Percentiles rank a stretch among this genome's conserved stretches.
Evolutionary conservation across 257 asterid genomes (phyloP).

Genomic region (Avicennia marina): DNA sequence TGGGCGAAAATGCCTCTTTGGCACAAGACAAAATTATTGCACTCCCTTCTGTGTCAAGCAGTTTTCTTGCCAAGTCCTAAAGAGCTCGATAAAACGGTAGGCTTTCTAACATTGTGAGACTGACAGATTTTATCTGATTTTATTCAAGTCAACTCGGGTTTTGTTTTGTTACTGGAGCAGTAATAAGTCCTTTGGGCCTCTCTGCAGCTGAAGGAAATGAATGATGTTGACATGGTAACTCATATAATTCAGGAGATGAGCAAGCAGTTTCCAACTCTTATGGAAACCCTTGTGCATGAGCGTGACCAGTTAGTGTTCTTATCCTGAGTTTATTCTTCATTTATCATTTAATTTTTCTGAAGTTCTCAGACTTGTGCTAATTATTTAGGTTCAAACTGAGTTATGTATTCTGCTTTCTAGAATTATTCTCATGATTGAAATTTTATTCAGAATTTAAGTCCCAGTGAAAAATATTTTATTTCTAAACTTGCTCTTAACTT

Average conservation of each 20-base stretch:
- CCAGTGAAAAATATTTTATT: too few species aligned
- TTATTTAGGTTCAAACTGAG: too few species aligned
- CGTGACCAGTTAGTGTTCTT: conserved; percentile 71
- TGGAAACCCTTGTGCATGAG: conserved; percentile 92
- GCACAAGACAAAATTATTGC: conserved; percentile 76
- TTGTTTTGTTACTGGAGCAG: conserved; percentile 8
- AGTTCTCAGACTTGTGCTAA: not conserved
- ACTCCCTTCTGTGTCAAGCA: conserved; percentile 74
- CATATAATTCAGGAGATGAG: conserved; percentile 93
- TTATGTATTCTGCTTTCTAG: too few species aligned
- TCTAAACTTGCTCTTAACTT: too few species aligned
- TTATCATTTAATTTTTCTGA: not conserved
- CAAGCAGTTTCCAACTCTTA: conserved; percentile 78
- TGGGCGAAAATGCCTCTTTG: conserved; percentile 93
- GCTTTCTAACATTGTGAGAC: conserved; percentile 11
- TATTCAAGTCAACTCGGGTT: not conserved
- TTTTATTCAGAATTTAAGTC: too few species aligned
- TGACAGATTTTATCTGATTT: conserved; percentile 7
- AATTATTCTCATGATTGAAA: too few species aligned
- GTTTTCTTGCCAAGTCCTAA: conserved; percentile 72
- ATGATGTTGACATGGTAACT: conserved; percentile 86
- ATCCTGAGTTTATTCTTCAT: conserved; percentile 1
- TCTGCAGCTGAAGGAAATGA: conserved; percentile 93
- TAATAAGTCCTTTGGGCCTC: conserved; percentile 15
- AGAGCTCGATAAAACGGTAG: conserved; percentile 62